Base-by-base conservation (phyloP, 1,284 basidiomycete genomes). In the Malassezia psittaci region DNA sequence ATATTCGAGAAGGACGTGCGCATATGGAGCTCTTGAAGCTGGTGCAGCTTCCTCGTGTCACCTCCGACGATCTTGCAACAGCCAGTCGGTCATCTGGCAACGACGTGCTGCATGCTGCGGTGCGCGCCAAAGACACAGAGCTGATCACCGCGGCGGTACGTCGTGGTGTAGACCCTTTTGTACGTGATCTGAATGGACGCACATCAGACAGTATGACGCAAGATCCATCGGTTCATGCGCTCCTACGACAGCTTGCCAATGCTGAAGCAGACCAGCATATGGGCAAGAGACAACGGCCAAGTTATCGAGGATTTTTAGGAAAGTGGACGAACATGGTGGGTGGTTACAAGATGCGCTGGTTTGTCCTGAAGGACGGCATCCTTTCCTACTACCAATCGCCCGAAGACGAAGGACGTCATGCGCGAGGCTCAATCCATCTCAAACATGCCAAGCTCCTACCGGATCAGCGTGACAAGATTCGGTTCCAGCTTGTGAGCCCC, bases 281-380 rank as follows among this genome's bases (percentile, higher is more conserved):
- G 34, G 44, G 56, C 15, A 39, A 54, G 9, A 62, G 65, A 11
- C 66, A 69, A 50, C 60, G 69, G 1, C 69, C 71, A 2, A 51
- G 59, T 9, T 72, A 72, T 61, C 67, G 67, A 12, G 71, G 71
- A 34, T 74, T 69, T 48, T 54, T 76, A 16, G 87, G 85, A 70
- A 93, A 93, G 76, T 93, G 90, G 74, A 85, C 86, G 5, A 93
- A 91, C 65, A 84, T 91, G 38, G 88, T 88, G 0, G 83, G 84
- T 64, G 90, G 93, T 0, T 96, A 91, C 76, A 86, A 85, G 65
- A 87, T 87, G 0, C 81, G 93, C 0, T 96, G 91, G 90, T 94
- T 96, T 69, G 90, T 96, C 0, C 81, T 96, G 37, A 84, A 87
- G 65, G 83, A 87, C 59, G 93, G 90, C 5, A 79, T 86, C 34